A percentile compares a stretch with the other conserved stretches of the same genome.
phyloP scores from a whole-genome alignment of 345 rosid species.

The Syzygium grande region DNA sequence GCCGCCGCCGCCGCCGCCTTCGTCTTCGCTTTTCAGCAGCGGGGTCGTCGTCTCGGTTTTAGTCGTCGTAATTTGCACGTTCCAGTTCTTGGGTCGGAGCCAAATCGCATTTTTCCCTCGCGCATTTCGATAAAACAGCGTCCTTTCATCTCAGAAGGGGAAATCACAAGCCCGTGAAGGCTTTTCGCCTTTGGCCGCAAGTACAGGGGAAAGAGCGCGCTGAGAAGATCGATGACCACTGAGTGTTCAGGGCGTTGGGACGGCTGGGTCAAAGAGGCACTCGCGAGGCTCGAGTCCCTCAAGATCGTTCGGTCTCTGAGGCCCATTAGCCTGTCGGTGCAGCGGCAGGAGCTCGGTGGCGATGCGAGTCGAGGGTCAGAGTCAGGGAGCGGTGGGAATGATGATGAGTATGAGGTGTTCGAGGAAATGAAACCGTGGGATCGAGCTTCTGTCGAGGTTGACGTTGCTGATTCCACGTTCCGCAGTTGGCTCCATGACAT shows the following conservation, averaged over 20 bases:
- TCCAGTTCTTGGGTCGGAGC: background rate
- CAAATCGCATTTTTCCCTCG: background rate
- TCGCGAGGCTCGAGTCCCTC: constrained; percentile 50
- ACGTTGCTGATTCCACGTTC: constrained; percentile 54
- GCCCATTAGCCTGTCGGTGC: constrained; percentile 48
- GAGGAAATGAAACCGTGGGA: constrained; percentile 73
- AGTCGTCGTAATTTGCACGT: background rate
- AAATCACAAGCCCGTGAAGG: background rate
- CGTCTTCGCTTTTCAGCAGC: background rate
- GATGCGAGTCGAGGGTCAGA: background rate
- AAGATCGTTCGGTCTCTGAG: constrained; percentile 72
- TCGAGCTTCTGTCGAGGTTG: constrained; percentile 62
- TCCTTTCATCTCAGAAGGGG: background rate
- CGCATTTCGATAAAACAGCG: background rate
- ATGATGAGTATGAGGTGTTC: constrained; percentile 53
- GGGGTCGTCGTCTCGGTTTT: background rate
- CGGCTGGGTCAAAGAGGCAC: constrained; percentile 62
- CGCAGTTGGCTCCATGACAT: constrained; percentile 72
- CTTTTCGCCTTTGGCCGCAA: background rate
- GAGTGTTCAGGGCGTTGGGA: constrained; percentile 34
- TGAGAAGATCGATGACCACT: background rate
- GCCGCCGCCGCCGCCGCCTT: background rate
- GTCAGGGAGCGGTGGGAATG: background rate
- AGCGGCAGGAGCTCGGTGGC: background rate
- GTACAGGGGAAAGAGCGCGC: background rate